Evolutionary conservation across 148 eudicot genomes (phyloP), one percentile per base, ranked within the genome.

Genomic region (Linanthus parryae): DNA sequence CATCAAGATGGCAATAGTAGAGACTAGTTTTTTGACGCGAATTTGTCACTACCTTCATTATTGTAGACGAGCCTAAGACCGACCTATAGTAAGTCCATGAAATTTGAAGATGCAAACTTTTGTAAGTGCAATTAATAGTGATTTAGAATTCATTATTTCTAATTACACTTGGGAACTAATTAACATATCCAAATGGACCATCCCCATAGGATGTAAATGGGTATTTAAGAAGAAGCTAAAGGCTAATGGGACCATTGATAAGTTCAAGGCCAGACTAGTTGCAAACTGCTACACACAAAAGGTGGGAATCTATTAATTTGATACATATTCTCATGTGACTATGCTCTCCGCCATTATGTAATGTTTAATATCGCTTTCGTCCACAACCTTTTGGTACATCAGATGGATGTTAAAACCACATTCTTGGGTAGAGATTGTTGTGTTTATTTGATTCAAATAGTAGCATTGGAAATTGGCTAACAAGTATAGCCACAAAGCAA

Each of bases 141-240:
- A 31, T 5, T 31, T 31, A 31, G 35, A 31, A 11, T 31, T 11
- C 11, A 31, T 31, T 5, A 31, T 31, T 5, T 31, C 35, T 38
- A 38, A 13, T n/a, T n/a, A 38, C 42, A 38, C 11, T 38, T 38
- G 42, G 42, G 42, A 38, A 38, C 42, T 38, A 8, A n/a, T 38
- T 5, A n/a, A 38, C 16, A 3, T 38, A n/a, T n/a, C 42, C 16
- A 38, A 38, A 6, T 3, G n/a, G 14, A 8, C n/a, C 14, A 38
- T 5, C 3, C 44, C 19, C 9, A 40, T 40, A 18, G 44, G 44
- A 5, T 37, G 41, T 11, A 37, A 37, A 11, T 37, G 41, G 41
- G 7, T 37, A n/a, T 37, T 37, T 13, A 40, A 40, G 17, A 40
- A 13, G 20, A 40, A 40, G 17, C 1, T 15, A 40, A 40, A 40